phyloP scores from a whole-genome alignment of 176 grass and related monocot species.

The Avena atlantica region DNA sequence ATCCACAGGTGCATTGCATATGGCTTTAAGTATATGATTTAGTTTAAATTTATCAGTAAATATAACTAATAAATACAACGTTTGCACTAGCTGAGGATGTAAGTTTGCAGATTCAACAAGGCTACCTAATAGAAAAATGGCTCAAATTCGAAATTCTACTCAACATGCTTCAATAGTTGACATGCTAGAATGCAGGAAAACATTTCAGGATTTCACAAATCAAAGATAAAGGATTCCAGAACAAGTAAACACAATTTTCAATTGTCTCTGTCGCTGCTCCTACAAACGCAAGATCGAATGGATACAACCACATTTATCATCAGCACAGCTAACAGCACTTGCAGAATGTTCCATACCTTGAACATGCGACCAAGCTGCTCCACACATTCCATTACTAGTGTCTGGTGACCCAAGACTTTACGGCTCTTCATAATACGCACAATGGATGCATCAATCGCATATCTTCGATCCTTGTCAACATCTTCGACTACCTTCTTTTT shows the following conservation, averaged over 20 bases:
- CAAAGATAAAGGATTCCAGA: too few species aligned
- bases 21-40: constrained; percentile 6
- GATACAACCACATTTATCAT: constrained; percentile 19
- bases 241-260: not conserved
- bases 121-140: not conserved
- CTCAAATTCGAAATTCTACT: not conserved
- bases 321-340: constrained; percentile 7
- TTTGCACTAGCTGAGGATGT: not conserved
- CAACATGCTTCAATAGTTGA: not conserved
- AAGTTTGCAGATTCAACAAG: not conserved
- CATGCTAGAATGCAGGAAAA: not conserved
- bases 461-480: constrained; percentile 87
- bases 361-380: constrained; percentile 94
- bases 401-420: constrained; percentile 80
- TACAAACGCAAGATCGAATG: not conserved
- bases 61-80: not conserved
- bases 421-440: constrained; percentile 98
- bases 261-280: not conserved
- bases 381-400: constrained; percentile 83
- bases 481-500: constrained; percentile 96
- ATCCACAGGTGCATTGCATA: not conserved
- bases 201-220: not conserved
- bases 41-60: not conserved
- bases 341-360: constrained; percentile 57
- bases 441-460: constrained; percentile 83